Conservation (phyloP, 2,329 filamentous ascomycete species). For the Diaporthe sp. region DNA sequence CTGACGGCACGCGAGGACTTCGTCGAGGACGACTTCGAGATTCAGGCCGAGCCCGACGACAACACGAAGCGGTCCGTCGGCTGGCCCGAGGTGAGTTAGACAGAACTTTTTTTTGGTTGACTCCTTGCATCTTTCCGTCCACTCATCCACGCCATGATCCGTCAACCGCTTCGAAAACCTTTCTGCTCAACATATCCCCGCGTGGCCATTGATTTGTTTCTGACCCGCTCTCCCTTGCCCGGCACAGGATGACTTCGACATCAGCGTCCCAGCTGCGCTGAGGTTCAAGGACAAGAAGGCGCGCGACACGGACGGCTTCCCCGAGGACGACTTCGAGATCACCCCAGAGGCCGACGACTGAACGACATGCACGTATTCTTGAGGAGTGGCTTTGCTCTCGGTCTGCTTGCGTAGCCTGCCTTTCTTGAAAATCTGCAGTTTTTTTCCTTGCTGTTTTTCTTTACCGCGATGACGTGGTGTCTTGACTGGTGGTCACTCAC, state of each 20-base stretch:
- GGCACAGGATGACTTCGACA: slow-evolving; percentile 9
- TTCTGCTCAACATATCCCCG: background rate
- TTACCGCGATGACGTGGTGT: too few relatives aligned
- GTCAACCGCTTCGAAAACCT: background rate
- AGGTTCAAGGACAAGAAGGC: slow-evolving; percentile 18
- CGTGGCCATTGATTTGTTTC: background rate
- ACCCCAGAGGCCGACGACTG: background rate
- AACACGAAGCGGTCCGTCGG: background rate
- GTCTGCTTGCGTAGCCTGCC: background rate
- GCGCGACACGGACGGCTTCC: background rate
- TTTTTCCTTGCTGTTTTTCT: background rate
- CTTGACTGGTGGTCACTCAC: too few relatives aligned
- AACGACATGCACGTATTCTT: background rate
- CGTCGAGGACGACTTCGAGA: slow-evolving; percentile 19
- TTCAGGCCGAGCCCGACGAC: background rate
- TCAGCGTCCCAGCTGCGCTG: background rate
- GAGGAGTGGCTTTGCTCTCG: background rate
- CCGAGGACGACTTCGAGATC: slow-evolving; percentile 16
- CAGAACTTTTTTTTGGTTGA: too few relatives aligned
- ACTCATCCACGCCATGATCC: background rate
- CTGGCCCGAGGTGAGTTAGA: slow-evolving; percentile 16
- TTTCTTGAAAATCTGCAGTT: background rate
- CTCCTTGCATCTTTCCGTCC: background rate
- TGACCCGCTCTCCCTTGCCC: background rate
- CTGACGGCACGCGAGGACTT: background rate